phyloP scores from a whole-genome alignment of 2,329 filamentous ascomycete species.

The Colletotrichum lentis region DNA sequence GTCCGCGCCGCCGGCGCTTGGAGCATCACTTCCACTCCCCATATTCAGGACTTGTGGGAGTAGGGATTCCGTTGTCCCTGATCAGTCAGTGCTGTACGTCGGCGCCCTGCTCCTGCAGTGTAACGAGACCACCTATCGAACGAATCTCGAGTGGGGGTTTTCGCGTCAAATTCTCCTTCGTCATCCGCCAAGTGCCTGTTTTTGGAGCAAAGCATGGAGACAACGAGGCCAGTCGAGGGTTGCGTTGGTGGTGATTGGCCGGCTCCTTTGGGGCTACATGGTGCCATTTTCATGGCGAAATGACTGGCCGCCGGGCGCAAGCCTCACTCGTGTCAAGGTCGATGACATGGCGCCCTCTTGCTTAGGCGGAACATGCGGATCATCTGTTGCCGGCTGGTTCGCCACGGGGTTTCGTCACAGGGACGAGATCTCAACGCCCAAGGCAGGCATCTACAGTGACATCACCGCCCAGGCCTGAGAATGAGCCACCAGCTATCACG shows the following conservation, averaged over 20 bases:
- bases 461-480: conserved; percentile 17
- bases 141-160: conserved; percentile 25
- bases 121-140: conserved; percentile 12
- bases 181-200: conserved; percentile 26
- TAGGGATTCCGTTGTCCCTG: conserved; percentile 25
- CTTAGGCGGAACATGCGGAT: conserved; percentile 22
- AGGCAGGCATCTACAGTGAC: conserved; percentile 12
- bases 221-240: conserved; percentile 5
- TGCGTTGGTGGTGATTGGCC: conserved; percentile 18
- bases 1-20: conserved; percentile 36
- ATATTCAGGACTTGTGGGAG: conserved; percentile 4
- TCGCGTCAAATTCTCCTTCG: conserved; percentile 22
- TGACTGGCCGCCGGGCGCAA: conserved; percentile 8
- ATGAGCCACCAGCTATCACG: not conserved
- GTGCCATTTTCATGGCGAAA: conserved; percentile 24
- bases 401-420: conserved; percentile 23
- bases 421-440: not conserved
- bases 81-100: conserved; percentile 9
- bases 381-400: conserved; percentile 17
- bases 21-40: conserved; percentile 15
- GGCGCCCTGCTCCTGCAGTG: conserved; percentile 23
- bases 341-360: conserved; percentile 21
- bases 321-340: conserved; percentile 27
- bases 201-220: conserved; percentile 20
- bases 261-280: not conserved